Evolutionary conservation across 2,329 filamentous ascomycete species (phyloP), one percentile per base, ranked within the genome.

Genomic region (Cladosporium cucumerinum): DNA sequence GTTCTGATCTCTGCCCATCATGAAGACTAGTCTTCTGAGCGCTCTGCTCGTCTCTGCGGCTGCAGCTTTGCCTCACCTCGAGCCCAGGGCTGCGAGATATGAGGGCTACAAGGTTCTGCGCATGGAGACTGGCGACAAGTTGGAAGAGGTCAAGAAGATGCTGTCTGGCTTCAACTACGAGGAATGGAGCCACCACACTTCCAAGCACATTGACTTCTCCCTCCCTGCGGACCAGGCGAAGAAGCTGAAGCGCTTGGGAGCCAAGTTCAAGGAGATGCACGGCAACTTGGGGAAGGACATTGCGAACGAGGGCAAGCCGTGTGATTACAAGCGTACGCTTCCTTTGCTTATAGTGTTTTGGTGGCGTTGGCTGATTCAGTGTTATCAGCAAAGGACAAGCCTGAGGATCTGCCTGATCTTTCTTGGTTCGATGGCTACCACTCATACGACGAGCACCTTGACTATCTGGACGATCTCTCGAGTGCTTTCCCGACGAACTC

Each of bases 271-370:
- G 78, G 30, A 77, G 23, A 76, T 83, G 75, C 80, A 82, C 64
- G 74, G 77, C 46, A 74, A 83, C 69, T 73, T 83, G 6, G 80
- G 80, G 14, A 71, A 70, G 18, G 78, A 79, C 1, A 83, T 83
- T 64, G 59, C 59, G 2, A 26, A 62, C 26, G 59, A 62, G 49
- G 59, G 59, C 8, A 62, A 34, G 59, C 59, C 59, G 10, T 39
- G 59, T 21, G 34, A 32, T 21, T 62, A 62, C 12, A 62, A 62
- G 49, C 32, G 59, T 62, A 62, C 6, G 39, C 10, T 21, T 46
- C 43, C 18, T 3, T 6, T 26, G 21, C 7, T 34, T 12, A 16
- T n/a, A 16, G 18, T n/a, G 5, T n/a, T 1, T 43, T 18, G 36
- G 18, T 5, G 36, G 52, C 10, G n/a, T 57, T 43, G 7, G 54